These are phyloP conservation scores for Creolimax fragrantissima DNA, from an alignment of 78 protist genomes.

Conservation along the genomic window DNA sequence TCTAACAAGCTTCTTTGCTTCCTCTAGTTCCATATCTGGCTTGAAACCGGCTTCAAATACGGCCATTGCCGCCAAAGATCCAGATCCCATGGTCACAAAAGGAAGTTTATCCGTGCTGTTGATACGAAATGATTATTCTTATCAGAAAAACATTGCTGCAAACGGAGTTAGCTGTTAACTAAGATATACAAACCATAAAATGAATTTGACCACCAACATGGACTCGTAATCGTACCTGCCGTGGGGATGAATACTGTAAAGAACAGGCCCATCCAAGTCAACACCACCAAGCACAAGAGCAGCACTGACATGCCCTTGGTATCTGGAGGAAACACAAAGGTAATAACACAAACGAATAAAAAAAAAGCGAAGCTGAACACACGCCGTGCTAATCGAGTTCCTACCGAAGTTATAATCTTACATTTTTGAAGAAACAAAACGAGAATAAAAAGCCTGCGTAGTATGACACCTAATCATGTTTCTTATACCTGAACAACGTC, in stretches of 20 bases:
- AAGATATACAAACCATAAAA: too few species aligned
- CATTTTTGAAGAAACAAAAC: neutral
- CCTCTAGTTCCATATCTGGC: slow-evolving; percentile 66
- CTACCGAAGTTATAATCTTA: neutral
- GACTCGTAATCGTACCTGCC: slow-evolving; percentile 53
- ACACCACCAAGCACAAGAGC: slow-evolving; percentile 97
- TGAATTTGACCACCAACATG: too few species aligned
- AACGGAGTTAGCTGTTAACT: too few species aligned
- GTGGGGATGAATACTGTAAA: slow-evolving; percentile 86
- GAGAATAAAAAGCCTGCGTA: too few species aligned
- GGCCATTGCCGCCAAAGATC: slow-evolving; percentile 96
- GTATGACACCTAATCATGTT: too few species aligned
- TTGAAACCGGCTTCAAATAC: slow-evolving; percentile 83
- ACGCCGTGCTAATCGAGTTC: neutral
- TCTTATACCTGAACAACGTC: slow-evolving; percentile 73
- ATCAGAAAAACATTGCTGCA: too few species aligned
- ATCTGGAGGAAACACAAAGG: slow-evolving; percentile 70
- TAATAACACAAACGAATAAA: neutral
- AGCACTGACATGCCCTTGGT: slow-evolving; percentile 88
- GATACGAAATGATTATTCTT: too few species aligned
- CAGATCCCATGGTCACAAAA: slow-evolving; percentile 94
- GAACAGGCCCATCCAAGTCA: slow-evolving; percentile 80
- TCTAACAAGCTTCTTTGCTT: slow-evolving; percentile 77
- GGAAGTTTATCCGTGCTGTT: slow-evolving; percentile 77
- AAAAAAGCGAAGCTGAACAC: neutral